Conservation (phyloP, 2,329 filamentous ascomycete species). For the Thermomyces lanuginosus region DNA sequence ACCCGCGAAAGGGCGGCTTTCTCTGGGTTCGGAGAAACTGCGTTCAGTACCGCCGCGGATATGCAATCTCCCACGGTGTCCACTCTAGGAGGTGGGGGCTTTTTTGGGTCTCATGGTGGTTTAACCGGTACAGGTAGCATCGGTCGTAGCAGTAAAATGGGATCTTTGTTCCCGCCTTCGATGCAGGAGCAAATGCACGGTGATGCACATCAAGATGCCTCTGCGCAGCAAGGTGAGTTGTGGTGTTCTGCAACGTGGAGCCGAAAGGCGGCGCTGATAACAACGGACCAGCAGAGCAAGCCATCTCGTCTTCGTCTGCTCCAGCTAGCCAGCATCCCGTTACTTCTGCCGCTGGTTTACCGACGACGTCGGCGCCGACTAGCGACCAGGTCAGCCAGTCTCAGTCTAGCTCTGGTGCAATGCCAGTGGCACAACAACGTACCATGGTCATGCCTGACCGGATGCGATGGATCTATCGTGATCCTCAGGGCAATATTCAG, state of each 20-base stretch:
- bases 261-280: too few relatives aligned
- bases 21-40: constrained; percentile 39
- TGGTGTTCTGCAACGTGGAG: too few relatives aligned
- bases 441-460: constrained; percentile 99
- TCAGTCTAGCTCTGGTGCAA: constrained; percentile 41
- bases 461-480: constrained; percentile 97
- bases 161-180: constrained; percentile 68
- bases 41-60: constrained; percentile 63
- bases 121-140: constrained; percentile 47
- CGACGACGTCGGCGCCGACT: constrained; percentile 13
- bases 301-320: constrained; percentile 15
- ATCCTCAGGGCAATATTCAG: constrained; percentile 81
- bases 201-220: constrained; percentile 46
- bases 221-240: constrained; percentile 40
- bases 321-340: constrained; percentile 21
- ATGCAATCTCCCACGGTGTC: constrained; percentile 39
- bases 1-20: constrained; percentile 39
- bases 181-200: constrained; percentile 84
- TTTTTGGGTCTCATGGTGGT: constrained; percentile 48
- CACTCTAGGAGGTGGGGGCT: constrained; percentile 25
- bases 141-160: constrained; percentile 64
- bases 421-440: constrained; percentile 52
- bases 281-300: too few relatives aligned
- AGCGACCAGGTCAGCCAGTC: constrained; percentile 17
- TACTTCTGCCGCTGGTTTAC: constrained; percentile 17